phyloP scores from a whole-genome alignment of 139 green algal species.

The Chlamydomonas incerta region DNA sequence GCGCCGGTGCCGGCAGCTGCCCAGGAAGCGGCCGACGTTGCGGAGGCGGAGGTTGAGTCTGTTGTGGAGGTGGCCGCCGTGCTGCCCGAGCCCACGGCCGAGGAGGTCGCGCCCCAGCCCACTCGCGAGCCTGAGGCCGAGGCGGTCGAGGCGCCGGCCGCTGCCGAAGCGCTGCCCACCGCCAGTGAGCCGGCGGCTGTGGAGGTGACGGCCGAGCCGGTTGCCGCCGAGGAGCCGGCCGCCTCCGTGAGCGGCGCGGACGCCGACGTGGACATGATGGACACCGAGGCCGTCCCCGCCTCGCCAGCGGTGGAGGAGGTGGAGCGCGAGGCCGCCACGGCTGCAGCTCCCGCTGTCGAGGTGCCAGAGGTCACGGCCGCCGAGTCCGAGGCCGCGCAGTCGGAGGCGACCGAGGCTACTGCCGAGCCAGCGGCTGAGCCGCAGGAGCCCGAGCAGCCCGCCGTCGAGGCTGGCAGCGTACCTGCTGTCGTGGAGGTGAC shows the following conservation, averaged over 20 bases:
- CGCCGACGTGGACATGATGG: background rate
- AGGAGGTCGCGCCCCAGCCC: background rate
- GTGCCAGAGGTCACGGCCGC: no score
- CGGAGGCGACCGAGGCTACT: background rate
- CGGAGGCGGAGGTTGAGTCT: background rate
- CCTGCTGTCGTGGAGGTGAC: background rate
- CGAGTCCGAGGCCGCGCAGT: background rate
- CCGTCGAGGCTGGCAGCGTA: no score
- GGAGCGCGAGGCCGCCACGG: background rate
- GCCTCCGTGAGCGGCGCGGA: no score
- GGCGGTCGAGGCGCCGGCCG: no score
- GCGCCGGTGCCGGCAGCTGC: background rate
- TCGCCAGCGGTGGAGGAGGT: background rate
- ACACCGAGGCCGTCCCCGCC: background rate
- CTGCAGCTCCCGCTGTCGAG: background rate
- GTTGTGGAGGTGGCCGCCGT: background rate
- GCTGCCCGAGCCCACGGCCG: background rate
- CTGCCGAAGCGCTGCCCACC: background rate
- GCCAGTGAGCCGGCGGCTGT: background rate
- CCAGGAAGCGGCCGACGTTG: background rate
- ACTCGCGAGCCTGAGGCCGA: background rate
- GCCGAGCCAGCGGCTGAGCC: background rate
- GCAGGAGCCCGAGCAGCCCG: background rate
- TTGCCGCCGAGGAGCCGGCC: no score
- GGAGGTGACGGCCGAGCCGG: no score